A percentile compares a stretch with the other conserved stretches of the same genome.
These are phyloP conservation scores for Amanita muscaria DNA, from an alignment of 768 basidiomycete genomes.

Conservation along the genomic window DNA sequence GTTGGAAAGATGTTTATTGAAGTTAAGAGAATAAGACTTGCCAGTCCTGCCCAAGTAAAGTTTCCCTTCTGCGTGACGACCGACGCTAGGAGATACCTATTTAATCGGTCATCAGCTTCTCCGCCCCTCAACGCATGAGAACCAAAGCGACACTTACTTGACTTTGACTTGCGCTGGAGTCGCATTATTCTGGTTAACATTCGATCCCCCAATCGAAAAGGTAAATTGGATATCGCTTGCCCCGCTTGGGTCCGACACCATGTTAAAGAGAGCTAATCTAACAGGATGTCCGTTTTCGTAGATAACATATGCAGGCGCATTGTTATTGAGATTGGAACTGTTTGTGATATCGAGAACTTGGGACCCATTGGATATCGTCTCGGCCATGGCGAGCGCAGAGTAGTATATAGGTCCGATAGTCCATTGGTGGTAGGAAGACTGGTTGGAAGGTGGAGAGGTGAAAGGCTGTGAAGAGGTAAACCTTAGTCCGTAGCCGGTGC, in stretches of 20 bases:
- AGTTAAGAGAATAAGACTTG: constrained; percentile 17
- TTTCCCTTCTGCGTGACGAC: constrained; percentile 53
- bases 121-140: background rate
- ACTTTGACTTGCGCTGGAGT: constrained; percentile 44
- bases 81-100: constrained; percentile 47
- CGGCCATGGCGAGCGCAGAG: constrained; percentile 60
- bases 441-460: constrained; percentile 49
- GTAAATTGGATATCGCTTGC: constrained; percentile 42
- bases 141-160: constrained; percentile 34
- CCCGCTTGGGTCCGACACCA: constrained; percentile 50
- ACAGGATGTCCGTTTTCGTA: constrained; percentile 59
- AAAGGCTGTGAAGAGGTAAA: constrained; percentile 38
- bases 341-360: constrained; percentile 58
- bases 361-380: constrained; percentile 55
- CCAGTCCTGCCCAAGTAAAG: constrained; percentile 75
- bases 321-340: constrained; percentile 42
- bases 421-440: constrained; percentile 58
- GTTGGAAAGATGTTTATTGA: background rate
- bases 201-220: constrained; percentile 37
- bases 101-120: background rate
- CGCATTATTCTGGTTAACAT: constrained; percentile 45
- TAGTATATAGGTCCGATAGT: constrained; percentile 74
- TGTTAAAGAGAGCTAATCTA: constrained; percentile 67
- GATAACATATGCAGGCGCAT: constrained; percentile 62
- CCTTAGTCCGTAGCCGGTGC: constrained; percentile 22